Conservation (phyloP, 1,139 yeast species). For the Pichia sp. region DNA sequence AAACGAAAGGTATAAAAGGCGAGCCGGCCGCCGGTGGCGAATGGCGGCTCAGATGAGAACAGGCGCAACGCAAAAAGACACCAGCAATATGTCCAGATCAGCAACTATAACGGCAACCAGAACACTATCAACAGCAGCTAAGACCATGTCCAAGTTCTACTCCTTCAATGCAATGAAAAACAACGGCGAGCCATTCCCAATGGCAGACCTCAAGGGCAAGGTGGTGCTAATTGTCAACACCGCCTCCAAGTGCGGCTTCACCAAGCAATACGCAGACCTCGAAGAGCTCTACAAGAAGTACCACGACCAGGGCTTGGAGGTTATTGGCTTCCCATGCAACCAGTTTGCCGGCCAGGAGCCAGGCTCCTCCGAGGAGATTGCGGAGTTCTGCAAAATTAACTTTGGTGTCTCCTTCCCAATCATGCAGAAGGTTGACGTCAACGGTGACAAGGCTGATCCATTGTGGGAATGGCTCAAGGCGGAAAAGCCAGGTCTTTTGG, state of each 20-base stretch:
- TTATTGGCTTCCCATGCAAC: slow-evolving; percentile 89
- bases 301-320: slow-evolving; percentile 64
- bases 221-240: slow-evolving; percentile 87
- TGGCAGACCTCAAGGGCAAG: slow-evolving; percentile 71
- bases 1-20: too few relatives aligned
- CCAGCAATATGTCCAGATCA: too few relatives aligned
- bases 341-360: slow-evolving; percentile 94
- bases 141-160: slow-evolving; percentile 37
- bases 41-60: background rate
- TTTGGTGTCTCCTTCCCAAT: slow-evolving; percentile 89
- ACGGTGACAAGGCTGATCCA: slow-evolving; percentile 75
- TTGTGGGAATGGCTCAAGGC: slow-evolving; percentile 71
- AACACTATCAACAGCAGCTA: background rate
- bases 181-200: slow-evolving; percentile 57
- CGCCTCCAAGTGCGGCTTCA: slow-evolving; percentile 88
- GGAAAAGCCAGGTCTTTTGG: slow-evolving; percentile 58
- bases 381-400: slow-evolving; percentile 52
- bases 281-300: slow-evolving; percentile 79
- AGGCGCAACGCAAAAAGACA: background rate
- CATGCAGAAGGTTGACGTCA: slow-evolving; percentile 80
- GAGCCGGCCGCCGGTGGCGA: too few relatives aligned
- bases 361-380: slow-evolving; percentile 57
- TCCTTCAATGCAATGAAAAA: slow-evolving; percentile 50
- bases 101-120: background rate
- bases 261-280: slow-evolving; percentile 79